Conservation (phyloP, 2,329 filamentous ascomycete genomes). For the Acephala macrosclerotiorum region DNA sequence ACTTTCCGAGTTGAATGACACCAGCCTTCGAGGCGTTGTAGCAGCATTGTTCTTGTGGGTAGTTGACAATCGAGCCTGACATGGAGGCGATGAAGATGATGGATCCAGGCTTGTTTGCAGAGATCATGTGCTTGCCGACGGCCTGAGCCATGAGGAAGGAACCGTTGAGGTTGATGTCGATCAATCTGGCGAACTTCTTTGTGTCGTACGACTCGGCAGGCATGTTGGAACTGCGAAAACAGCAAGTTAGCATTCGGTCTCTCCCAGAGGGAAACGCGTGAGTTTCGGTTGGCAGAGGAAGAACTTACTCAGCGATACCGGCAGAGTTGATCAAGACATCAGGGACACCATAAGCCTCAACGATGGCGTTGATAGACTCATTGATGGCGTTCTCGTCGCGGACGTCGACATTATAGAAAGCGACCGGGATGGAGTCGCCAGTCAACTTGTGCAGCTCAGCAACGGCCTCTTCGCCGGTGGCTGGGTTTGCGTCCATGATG, state of each 20-base stretch:
- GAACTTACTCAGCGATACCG: constrained; percentile 73
- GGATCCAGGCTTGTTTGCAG: constrained; percentile 72
- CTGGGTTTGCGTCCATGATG: constrained; percentile 79
- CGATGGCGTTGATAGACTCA: constrained; percentile 24
- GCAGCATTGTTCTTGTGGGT: constrained; percentile 81
- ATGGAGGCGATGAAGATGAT: constrained; percentile 82
- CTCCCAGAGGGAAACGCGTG: no score
- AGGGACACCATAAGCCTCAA: constrained; percentile 63
- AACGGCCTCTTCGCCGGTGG: constrained; percentile 73
- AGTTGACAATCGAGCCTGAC: constrained; percentile 87
- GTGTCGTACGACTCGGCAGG: constrained; percentile 80
- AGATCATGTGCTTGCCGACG: constrained; percentile 77
- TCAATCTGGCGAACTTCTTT: constrained; percentile 78
- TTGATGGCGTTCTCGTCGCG: constrained; percentile 74
- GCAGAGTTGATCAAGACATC: constrained; percentile 83
- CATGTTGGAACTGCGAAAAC: constrained; percentile 70
- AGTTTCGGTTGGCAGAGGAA: background rate
- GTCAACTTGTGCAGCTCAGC: constrained; percentile 75
- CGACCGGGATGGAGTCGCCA: constrained; percentile 66
- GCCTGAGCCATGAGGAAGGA: constrained; percentile 80
- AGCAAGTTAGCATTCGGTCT: constrained; percentile 22
- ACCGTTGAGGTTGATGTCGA: constrained; percentile 84
- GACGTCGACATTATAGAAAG: constrained; percentile 82
- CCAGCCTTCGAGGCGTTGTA: constrained; percentile 88
- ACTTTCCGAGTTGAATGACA: constrained; percentile 80